Percentiles rank a stretch among this genome's conserved stretches.
These are phyloP conservation scores for Backusella tuberculispora DNA, from an alignment of 192 early-diverging fungal species.

Conservation along the genomic window DNA sequence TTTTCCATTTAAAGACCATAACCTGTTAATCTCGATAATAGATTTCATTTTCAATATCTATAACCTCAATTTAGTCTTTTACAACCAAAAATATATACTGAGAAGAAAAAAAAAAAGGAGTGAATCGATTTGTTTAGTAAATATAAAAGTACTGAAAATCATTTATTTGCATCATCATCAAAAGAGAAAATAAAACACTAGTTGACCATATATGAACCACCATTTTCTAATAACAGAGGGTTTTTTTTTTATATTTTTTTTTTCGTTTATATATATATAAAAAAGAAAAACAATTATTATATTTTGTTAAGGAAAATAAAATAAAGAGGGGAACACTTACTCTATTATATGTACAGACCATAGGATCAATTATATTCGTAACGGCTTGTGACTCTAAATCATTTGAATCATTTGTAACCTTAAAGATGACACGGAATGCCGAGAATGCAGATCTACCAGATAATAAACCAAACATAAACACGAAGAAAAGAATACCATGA, in stretches of 20 bases:
- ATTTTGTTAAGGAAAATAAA: not conserved
- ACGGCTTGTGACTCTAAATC: constrained; percentile 1
- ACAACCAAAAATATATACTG: no score
- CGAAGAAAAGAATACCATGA: constrained; percentile 9
- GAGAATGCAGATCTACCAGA: constrained; percentile 24
- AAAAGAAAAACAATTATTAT: no score
- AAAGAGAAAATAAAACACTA: not conserved
- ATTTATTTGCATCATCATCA: constrained; percentile 5
- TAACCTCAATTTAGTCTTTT: no score
- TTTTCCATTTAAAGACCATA: no score
- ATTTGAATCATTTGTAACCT: constrained; percentile 14
- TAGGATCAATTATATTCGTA: constrained; percentile 24
- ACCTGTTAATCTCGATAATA: no score
- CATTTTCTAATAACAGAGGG: constrained; percentile 19
- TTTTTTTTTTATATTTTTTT: no score
- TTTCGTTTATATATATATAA: no score
- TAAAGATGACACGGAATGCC: not conserved
- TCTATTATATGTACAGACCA: constrained; percentile 7
- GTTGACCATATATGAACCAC: not conserved
- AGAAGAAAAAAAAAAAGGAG: no score
- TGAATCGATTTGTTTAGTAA: no score
- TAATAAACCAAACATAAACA: not conserved
- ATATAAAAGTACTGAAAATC: no score
- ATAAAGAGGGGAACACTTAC: constrained; percentile 15
- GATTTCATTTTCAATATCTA: no score